A percentile compares a stretch with the other conserved stretches of the same genome.
phyloP scores from a whole-genome alignment of 2,329 filamentous ascomycete genomes.

The Thielaviopsis ethacetica region DNA sequence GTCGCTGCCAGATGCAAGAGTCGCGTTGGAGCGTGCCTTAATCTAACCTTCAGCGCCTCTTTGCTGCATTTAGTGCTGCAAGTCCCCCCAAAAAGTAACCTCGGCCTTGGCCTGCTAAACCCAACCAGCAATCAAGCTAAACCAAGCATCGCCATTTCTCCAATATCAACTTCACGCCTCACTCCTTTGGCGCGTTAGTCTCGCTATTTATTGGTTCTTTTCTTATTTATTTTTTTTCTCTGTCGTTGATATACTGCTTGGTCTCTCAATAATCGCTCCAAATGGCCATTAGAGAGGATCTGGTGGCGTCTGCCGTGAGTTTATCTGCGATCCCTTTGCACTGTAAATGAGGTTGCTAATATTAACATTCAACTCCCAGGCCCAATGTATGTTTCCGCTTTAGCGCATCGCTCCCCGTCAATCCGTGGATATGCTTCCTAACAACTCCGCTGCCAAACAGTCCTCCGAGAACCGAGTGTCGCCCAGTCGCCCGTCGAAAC shows the following conservation, averaged over 20 bases:
- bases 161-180: not conserved
- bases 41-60: not conserved
- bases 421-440: not conserved
- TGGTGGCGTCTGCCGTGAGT: constrained; percentile 64
- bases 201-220: not conserved
- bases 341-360: constrained; percentile 2
- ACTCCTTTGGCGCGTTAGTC: constrained; percentile 1
- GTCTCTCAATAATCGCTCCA: constrained; percentile 8
- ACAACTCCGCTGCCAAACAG: constrained; percentile 26
- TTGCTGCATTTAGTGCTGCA: not conserved
- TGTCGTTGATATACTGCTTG: not conserved
- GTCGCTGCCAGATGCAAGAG: not conserved
- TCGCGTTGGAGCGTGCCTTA: not conserved
- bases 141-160: not conserved
- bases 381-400: constrained; percentile 24
- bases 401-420: not conserved
- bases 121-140: not conserved
- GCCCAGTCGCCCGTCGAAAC: constrained; percentile 82
- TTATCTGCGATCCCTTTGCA: not conserved
- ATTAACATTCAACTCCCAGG: constrained; percentile 16
- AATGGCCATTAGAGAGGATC: constrained; percentile 86
- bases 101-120: not conserved
- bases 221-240: not conserved
- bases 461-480: constrained; percentile 89
- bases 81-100: not conserved